A percentile compares a stretch with the other conserved stretches of the same genome.
Conservation (phyloP, 75 land plant species). For the Selaginella tamariscina region DNA sequence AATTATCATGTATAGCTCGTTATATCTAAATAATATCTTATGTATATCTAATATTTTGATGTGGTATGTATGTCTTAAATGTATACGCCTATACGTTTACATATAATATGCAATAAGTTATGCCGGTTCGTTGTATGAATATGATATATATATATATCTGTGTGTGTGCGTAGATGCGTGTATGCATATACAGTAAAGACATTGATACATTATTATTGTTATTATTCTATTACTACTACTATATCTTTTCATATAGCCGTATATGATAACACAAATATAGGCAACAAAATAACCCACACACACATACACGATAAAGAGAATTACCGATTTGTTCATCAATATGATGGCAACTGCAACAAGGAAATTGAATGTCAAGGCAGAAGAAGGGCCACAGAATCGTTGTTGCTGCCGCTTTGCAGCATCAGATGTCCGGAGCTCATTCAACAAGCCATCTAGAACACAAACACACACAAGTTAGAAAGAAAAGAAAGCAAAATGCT, state of each 20-base stretch:
- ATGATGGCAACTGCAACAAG: constrained; percentile 69
- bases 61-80: too few species aligned
- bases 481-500: background rate
- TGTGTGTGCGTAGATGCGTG: background rate
- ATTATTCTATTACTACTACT: background rate
- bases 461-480: background rate
- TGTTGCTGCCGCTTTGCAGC: constrained; percentile 73
- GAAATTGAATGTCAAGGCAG: constrained; percentile 75
- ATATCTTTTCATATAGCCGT: constrained; percentile 2
- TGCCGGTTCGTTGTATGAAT: too few species aligned
- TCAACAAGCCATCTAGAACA: constrained; percentile 21
- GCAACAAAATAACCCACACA: background rate
- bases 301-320: constrained; percentile 6
- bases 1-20: too few species aligned
- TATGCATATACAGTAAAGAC: background rate
- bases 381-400: constrained; percentile 50
- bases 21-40: too few species aligned
- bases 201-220: background rate
- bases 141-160: background rate
- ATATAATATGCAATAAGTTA: too few species aligned
- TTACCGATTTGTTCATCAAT: constrained; percentile 66
- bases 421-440: constrained; percentile 51
- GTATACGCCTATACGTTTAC: too few species aligned
- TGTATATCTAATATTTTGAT: too few species aligned
- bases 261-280: background rate